Percentiles rank a stretch among this genome's conserved stretches.
Conservation (phyloP, 192 early-diverging fungal species). For the Backusella circina region DNA sequence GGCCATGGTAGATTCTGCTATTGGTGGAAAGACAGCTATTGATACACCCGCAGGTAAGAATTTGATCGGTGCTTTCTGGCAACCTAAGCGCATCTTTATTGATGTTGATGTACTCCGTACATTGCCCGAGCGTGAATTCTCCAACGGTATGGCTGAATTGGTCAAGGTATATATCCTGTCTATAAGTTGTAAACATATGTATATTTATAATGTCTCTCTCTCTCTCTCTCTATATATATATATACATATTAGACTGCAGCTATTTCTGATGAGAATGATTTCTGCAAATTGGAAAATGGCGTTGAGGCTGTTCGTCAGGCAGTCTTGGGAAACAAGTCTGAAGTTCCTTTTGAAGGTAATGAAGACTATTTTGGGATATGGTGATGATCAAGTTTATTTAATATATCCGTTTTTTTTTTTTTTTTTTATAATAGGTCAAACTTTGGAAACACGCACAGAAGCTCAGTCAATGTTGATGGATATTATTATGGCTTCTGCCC, state of each 20-base stretch:
- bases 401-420: too few species aligned
- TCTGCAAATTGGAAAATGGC: conserved; percentile 84
- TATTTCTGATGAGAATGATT: conserved; percentile 86
- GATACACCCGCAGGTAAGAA: conserved; percentile 95
- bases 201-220: too few species aligned
- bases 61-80: conserved; percentile 93
- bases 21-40: conserved; percentile 97
- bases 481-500: conserved; percentile 83
- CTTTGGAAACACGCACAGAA: conserved; percentile 56
- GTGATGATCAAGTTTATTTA: too few species aligned
- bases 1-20: conserved; percentile 97
- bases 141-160: conserved; percentile 94
- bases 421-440: conserved; percentile 45
- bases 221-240: conserved; percentile 52
- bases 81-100: conserved; percentile 88
- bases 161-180: conserved; percentile 60
- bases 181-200: too few species aligned
- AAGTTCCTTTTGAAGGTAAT: conserved; percentile 45
- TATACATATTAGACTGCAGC: conserved; percentile 72
- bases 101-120: conserved; percentile 82
- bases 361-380: too few species aligned
- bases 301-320: conserved; percentile 71
- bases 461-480: conserved; percentile 69
- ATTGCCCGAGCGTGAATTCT: conserved; percentile 86
- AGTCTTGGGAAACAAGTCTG: conserved; percentile 47